phyloP scores from a whole-genome alignment of 139 green algal species.

The Coelastrella sp. region DNA sequence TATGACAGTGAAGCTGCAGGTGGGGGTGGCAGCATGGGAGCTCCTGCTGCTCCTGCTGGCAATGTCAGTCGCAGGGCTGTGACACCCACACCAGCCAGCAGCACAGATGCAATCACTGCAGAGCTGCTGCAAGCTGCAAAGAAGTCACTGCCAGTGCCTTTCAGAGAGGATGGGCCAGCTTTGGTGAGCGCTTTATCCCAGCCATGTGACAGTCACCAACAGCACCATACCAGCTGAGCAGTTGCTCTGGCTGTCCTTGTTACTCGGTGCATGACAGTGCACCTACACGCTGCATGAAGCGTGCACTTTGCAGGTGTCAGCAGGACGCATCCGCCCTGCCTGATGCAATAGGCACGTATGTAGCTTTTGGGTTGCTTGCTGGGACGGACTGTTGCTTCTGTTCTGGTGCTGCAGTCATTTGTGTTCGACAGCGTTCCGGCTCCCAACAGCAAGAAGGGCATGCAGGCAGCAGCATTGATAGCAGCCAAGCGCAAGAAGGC shows the following conservation, averaged over 20 bases:
- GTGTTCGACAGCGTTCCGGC: slow-evolving; percentile 34
- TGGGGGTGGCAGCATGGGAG: not conserved
- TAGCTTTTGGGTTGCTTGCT: not conserved
- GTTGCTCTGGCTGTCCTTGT: too few relatives aligned
- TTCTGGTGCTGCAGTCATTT: slow-evolving; percentile 27
- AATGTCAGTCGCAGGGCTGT: not conserved
- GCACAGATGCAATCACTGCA: slow-evolving; percentile 35
- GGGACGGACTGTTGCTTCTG: not conserved
- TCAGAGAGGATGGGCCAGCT: slow-evolving; percentile 74
- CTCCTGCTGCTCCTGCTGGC: slow-evolving; percentile 18
- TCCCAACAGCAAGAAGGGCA: slow-evolving; percentile 43
- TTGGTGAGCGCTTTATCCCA: slow-evolving; percentile 53
- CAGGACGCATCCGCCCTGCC: not conserved
- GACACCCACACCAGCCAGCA: not conserved
- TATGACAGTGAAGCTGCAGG: slow-evolving; percentile 21
- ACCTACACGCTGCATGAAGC: too few relatives aligned
- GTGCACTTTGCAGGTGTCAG: too few relatives aligned
- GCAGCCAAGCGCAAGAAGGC: slow-evolving; percentile 40
- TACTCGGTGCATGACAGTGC: too few relatives aligned
- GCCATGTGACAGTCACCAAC: not conserved
- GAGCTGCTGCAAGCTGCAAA: slow-evolving; percentile 64
- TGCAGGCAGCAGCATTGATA: slow-evolving; percentile 33
- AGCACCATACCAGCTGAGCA: too few relatives aligned
- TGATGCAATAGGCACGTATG: not conserved
- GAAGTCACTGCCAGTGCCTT: slow-evolving; percentile 61